Evolutionary conservation across 176 grass and related monocot species (phyloP), one percentile per base, ranked within the genome.

Genomic region (Saccharum spontaneum): DNA sequence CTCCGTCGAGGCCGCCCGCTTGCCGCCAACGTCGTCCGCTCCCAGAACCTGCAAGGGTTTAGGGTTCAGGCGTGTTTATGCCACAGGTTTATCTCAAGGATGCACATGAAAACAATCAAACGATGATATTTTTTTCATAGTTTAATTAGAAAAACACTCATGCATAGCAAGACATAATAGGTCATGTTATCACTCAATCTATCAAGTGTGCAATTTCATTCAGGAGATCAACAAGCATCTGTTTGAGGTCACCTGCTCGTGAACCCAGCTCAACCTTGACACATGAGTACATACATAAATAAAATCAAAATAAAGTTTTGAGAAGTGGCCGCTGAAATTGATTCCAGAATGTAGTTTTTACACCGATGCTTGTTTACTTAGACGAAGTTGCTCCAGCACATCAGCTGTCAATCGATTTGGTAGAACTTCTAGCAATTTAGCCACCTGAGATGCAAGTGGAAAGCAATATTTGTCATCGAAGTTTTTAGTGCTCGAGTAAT

Each of bases 211-310:
- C 96, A 98, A 77, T 94, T 94, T 92, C 96, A 28, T 98, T 91
- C 52, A 98, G 79, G 57, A 98, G 85, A 85, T 98, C 96, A 28
- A 95, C 89, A 16, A 98, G 86, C 93, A 98, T 98, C 90, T 98
- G 96, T 86, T 94, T 98, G 20, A 98, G 78, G 82, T 89, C 91
- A 80, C 93, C 91, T 86, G 96, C 93, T 86, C 89, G 91, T 75
- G 96, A 98, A 84, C 85, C 96, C 82, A 98, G 81, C 39, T 98
- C 96, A 84, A 98, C 96, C 91, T 98, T 94, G 17, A 67, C 8
- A 84, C 10, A 80, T 84, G 23, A 92, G 78, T 63, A 88, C 39
- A 86, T 31, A 81, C 16, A 45, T 45, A 45, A 37, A 71, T 7
- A 73, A 67, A 73, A 62, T 78, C 43, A 83, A 74, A 79, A 38